A percentile compares a stretch with the other conserved stretches of the same genome.
These are phyloP conservation scores for Rhododendron ovatum DNA, from an alignment of 148 eudicot species.

Conservation along the genomic window DNA sequence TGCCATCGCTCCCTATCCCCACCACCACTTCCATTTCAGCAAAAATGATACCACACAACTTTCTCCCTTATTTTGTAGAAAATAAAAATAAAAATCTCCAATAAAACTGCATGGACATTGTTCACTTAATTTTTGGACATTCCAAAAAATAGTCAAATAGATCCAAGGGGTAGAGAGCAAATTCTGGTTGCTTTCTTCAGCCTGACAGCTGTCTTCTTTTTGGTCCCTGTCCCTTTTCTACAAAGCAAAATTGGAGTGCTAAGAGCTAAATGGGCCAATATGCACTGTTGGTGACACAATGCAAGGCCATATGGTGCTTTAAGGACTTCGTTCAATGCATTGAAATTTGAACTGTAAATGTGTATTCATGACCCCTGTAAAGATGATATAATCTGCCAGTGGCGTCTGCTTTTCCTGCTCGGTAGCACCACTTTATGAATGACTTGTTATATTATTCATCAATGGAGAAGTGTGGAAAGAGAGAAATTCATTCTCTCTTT, in stretches of 20 bases:
- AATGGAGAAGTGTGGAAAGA: background rate
- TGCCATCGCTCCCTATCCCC: background rate
- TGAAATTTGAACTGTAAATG: background rate
- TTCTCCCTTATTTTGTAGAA: background rate
- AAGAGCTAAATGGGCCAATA: background rate
- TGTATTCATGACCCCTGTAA: background rate
- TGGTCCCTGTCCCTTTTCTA: background rate
- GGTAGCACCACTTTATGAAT: background rate
- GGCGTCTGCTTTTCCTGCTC: background rate
- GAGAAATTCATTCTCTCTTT: background rate
- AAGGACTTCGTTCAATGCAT: background rate
- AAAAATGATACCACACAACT: background rate
- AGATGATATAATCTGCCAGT: background rate
- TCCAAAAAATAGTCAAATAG: background rate
- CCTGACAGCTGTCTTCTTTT: background rate
- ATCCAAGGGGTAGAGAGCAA: background rate
- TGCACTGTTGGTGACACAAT: background rate
- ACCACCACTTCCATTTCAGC: background rate
- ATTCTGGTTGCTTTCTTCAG: background rate
- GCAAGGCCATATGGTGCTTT: background rate
- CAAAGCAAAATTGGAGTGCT: background rate
- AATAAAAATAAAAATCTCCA: no score
- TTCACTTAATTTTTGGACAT: background rate
- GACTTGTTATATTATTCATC: background rate
- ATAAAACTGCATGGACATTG: background rate